These are phyloP conservation scores for Chromosphaera perkinsii DNA, from an alignment of 208 protist genomes.

Conservation along the genomic window DNA sequence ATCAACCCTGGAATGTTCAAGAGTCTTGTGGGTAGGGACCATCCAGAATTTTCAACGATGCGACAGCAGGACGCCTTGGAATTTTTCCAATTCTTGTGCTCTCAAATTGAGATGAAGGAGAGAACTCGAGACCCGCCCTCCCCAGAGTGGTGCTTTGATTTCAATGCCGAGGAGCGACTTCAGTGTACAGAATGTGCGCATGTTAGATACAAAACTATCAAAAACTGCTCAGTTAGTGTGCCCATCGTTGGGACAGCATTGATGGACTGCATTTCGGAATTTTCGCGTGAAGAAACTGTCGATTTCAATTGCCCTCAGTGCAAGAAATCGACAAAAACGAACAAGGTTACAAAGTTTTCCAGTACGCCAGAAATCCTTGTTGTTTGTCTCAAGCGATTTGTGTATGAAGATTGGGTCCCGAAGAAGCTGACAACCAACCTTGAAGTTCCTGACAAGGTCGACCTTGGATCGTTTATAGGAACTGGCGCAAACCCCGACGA, in stretches of 20 bases:
- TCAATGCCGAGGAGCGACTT: slow-evolving; percentile 72
- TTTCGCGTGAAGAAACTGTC: too few relatives aligned
- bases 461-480: background rate
- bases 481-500: background rate
- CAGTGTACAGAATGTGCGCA: slow-evolving; percentile 59
- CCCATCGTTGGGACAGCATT: too few relatives aligned
- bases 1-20: slow-evolving; percentile 86
- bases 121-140: slow-evolving; percentile 43
- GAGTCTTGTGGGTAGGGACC: slow-evolving; percentile 75
- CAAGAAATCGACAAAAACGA: background rate
- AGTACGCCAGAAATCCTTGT: slow-evolving; percentile 10
- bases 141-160: slow-evolving; percentile 34
- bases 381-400: slow-evolving; percentile 4
- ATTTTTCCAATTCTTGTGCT: slow-evolving; percentile 63
- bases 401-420: slow-evolving; percentile 34
- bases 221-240: too few relatives aligned
- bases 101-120: slow-evolving; percentile 11
- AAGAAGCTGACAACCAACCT: slow-evolving; percentile 14
- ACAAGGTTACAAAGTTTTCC: background rate
- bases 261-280: too few relatives aligned
- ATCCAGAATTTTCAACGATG: slow-evolving; percentile 87
- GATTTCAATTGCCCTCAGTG: background rate
- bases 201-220: slow-evolving; percentile 77
- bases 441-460: background rate
- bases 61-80: slow-evolving; percentile 84